Evolutionary conservation across 345 rosid species (phyloP).

Genomic region (Corchorus capsularis): DNA sequence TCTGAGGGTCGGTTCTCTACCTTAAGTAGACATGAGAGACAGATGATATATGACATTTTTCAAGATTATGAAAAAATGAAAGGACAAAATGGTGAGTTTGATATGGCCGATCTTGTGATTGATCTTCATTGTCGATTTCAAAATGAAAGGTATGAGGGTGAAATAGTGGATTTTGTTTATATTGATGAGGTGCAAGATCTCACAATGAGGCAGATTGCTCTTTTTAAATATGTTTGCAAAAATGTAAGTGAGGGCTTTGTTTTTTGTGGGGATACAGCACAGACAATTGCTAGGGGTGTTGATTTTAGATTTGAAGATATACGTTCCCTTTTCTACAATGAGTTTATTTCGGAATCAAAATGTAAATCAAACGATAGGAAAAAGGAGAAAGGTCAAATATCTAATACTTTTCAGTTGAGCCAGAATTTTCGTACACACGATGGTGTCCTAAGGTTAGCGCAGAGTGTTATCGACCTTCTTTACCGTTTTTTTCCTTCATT

Average conservation of each 20-base stretch:
- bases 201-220: slow-evolving; percentile 54
- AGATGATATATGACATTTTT: slow-evolving; percentile 41
- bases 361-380: background rate
- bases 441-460: slow-evolving; percentile 53
- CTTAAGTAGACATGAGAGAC: slow-evolving; percentile 32
- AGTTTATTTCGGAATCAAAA: slow-evolving; percentile 37
- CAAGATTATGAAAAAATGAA: slow-evolving; percentile 51
- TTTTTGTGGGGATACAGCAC: slow-evolving; percentile 55
- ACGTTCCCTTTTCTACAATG: slow-evolving; percentile 43
- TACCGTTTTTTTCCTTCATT: slow-evolving; percentile 42
- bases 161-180: slow-evolving; percentile 49
- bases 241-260: slow-evolving; percentile 55
- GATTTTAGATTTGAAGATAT: slow-evolving; percentile 60
- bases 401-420: slow-evolving; percentile 39
- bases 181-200: slow-evolving; percentile 73
- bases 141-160: slow-evolving; percentile 29
- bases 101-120: slow-evolving; percentile 59
- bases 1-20: slow-evolving; percentile 43
- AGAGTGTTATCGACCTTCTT: slow-evolving; percentile 53
- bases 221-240: slow-evolving; percentile 42
- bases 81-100: slow-evolving; percentile 43
- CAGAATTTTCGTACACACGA: slow-evolving; percentile 59
- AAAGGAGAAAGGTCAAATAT: slow-evolving; percentile 41
- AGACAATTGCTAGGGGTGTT: slow-evolving; percentile 41
- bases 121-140: slow-evolving; percentile 51